Evolutionary conservation across 2,329 filamentous ascomycete genomes (phyloP).

Genomic region (Botrytis galanthina): DNA sequence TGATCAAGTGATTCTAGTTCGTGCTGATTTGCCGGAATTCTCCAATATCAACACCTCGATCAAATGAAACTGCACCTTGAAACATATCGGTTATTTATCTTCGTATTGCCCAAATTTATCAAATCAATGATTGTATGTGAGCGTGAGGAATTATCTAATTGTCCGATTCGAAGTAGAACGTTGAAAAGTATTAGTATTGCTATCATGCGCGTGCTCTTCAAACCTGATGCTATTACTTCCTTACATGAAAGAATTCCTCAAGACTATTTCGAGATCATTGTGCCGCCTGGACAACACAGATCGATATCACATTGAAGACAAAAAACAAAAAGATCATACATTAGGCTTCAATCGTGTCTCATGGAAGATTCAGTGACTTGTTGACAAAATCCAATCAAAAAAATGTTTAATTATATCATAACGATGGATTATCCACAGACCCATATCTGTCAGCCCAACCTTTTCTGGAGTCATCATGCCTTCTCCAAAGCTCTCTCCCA

Average conservation of each 20-base stretch:
- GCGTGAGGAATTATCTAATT: background rate
- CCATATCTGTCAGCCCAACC: background rate
- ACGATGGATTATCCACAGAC: background rate
- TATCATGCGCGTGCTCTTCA: background rate
- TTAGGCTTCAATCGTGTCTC: background rate
- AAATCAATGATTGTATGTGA: background rate
- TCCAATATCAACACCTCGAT: background rate
- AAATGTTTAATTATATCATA: background rate
- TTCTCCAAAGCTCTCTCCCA: conserved; percentile 38
- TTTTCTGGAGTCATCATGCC: conserved; percentile 5
- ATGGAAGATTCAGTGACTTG: background rate
- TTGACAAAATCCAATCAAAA: background rate
- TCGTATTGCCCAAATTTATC: background rate
- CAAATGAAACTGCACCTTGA: background rate
- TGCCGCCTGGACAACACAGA: too few relatives aligned
- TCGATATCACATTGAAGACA: background rate
- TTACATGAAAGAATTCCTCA: background rate
- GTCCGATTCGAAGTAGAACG: background rate
- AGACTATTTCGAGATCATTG: too few relatives aligned
- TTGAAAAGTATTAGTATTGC: background rate
- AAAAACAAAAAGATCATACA: background rate
- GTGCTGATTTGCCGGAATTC: background rate
- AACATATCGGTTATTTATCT: background rate
- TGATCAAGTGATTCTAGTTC: background rate
- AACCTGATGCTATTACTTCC: background rate